Percentiles rank a stretch among this genome's conserved stretches.
phyloP scores from a whole-genome alignment of 1,139 yeast species.

The Geotrichum carabidarum region DNA sequence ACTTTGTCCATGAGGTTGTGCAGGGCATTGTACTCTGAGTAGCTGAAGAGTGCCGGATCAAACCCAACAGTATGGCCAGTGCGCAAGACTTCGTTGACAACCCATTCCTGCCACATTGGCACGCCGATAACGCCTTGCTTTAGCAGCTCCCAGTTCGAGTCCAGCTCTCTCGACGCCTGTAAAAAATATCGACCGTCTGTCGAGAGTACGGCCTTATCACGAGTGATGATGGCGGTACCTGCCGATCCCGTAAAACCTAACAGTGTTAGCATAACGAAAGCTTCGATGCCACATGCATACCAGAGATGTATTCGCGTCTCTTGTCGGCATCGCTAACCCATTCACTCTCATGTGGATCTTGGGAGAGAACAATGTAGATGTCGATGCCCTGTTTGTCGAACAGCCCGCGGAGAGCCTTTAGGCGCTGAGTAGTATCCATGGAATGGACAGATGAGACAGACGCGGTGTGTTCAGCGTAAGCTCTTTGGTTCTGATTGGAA shows the following conservation, averaged over 20 bases:
- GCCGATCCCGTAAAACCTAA: conserved; percentile 78
- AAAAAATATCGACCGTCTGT: conserved; percentile 94
- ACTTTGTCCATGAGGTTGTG: conserved; percentile 36
- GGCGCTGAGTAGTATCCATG: conserved; percentile 29
- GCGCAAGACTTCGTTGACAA: conserved; percentile 39
- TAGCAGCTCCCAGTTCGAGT: conserved; percentile 73
- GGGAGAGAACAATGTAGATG: conserved; percentile 79
- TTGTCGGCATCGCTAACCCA: conserved; percentile 77
- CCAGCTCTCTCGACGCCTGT: conserved; percentile 85
- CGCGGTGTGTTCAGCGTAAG: background rate
- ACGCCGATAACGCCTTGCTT: conserved; percentile 75
- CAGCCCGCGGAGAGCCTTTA: conserved; percentile 56
- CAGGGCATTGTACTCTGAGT: conserved; percentile 41
- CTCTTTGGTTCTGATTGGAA: background rate
- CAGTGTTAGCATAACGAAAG: background rate
- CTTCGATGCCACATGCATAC: background rate
- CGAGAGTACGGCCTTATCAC: conserved; percentile 68
- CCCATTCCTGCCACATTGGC: conserved; percentile 87
- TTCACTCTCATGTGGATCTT: conserved; percentile 92
- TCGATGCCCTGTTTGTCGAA: conserved; percentile 66
- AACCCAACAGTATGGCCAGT: conserved; percentile 44
- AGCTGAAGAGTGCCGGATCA: conserved; percentile 68
- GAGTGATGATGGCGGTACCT: conserved; percentile 81
- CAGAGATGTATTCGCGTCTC: conserved; percentile 75
- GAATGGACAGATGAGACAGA: background rate